Conservation (phyloP, 495 filamentous ascomycete species). For the Trichoderma virens region DNA sequence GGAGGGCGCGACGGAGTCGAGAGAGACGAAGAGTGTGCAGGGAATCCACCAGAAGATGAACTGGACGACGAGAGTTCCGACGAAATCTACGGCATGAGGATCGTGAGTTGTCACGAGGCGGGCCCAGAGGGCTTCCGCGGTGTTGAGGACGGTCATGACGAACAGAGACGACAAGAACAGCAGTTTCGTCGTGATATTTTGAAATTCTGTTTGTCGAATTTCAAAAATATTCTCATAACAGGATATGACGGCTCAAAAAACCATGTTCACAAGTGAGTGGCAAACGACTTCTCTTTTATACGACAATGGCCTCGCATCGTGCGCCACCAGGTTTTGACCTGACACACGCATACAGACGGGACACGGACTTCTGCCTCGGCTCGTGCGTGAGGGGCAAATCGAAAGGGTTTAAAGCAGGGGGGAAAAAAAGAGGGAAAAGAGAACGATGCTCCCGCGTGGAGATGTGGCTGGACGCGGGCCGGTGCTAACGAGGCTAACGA, state of each 20-base stretch:
- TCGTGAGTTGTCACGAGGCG: conserved; percentile 22
- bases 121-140: conserved; percentile 19
- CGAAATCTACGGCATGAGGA: conserved; percentile 34
- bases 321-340: too few relatives aligned
- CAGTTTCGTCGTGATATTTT: too few relatives aligned
- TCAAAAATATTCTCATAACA: neutral
- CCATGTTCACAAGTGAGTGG: neutral
- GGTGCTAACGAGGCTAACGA: too few relatives aligned
- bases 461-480: too few relatives aligned
- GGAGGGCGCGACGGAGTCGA: conserved; percentile 35
- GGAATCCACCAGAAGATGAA: conserved; percentile 46
- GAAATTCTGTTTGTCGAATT: neutral
- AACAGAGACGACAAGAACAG: too few relatives aligned
- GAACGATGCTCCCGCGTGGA: too few relatives aligned
- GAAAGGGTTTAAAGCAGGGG: neutral
- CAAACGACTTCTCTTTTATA: neutral
- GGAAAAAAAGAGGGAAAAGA: too few relatives aligned
- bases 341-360: too few relatives aligned
- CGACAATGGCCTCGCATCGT: neutral
- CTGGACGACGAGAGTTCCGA: conserved; percentile 38
- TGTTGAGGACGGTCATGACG: neutral
- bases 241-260: neutral
- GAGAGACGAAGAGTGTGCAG: conserved; percentile 31
- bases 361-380: too few relatives aligned
- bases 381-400: neutral